Evolutionary conservation across 2,329 filamentous ascomycete species (phyloP).

Genomic region (Cercospora canescens): DNA sequence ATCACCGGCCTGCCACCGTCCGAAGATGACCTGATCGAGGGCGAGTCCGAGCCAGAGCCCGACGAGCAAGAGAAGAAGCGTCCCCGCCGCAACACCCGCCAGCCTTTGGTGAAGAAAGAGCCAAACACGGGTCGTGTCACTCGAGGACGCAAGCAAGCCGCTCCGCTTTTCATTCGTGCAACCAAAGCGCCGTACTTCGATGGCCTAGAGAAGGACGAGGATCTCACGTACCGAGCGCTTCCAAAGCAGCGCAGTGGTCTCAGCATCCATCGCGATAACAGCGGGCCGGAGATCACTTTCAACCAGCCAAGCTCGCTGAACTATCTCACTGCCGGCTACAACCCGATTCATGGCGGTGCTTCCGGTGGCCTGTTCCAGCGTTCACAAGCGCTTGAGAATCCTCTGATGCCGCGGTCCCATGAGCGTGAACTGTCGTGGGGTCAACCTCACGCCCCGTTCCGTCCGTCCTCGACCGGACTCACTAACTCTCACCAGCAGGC

Average conservation of each 20-base stretch:
- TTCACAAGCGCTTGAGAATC: conserved; percentile 3
- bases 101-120: conserved; percentile 32
- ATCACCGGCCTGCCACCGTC: conserved; percentile 48
- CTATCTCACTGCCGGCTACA: conserved; percentile 23
- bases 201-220: conserved; percentile 30
- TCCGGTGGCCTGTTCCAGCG: neutral
- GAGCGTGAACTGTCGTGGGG: conserved; percentile 19
- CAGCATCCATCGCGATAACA: conserved; percentile 45
- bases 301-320: conserved; percentile 26
- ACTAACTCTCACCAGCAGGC: conserved; percentile 1
- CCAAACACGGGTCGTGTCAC: conserved; percentile 28
- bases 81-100: conserved; percentile 22
- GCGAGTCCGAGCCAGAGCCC: conserved; percentile 34
- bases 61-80: conserved; percentile 31
- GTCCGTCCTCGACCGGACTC: conserved; percentile 15
- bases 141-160: conserved; percentile 17
- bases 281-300: conserved; percentile 37
- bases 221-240: conserved; percentile 34
- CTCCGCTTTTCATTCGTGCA: conserved; percentile 8
- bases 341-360: neutral
- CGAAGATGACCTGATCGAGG: conserved; percentile 38
- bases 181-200: conserved; percentile 15
- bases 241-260: conserved; percentile 39
- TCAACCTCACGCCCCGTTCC: conserved; percentile 17
- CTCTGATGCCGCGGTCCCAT: conserved; percentile 13